These are phyloP conservation scores for Rostrohypoxylon terebratum DNA, from an alignment of 495 filamentous ascomycete genomes.

Conservation along the genomic window DNA sequence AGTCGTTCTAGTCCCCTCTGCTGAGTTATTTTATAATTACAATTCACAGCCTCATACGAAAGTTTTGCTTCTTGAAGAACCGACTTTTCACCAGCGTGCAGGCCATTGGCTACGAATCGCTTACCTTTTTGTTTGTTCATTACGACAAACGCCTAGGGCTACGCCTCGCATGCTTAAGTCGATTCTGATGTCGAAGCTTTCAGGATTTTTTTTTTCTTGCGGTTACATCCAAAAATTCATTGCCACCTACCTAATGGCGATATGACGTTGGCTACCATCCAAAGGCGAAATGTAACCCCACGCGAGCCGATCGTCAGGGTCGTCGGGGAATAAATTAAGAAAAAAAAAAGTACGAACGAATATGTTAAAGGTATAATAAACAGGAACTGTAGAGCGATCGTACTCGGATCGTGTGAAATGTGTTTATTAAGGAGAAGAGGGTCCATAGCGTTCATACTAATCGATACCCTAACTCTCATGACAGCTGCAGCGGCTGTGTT, in stretches of 20 bases:
- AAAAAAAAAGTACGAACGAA: too few relatives aligned
- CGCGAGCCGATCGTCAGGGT: constrained; percentile 18
- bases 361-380: constrained; percentile 24
- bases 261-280: constrained; percentile 39
- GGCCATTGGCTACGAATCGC: not conserved
- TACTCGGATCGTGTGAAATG: constrained; percentile 7
- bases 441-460: not conserved
- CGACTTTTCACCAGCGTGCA: not conserved
- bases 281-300: constrained; percentile 43
- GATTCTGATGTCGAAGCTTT: not conserved
- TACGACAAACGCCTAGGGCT: constrained; percentile 7
- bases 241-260: constrained; percentile 24
- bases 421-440: constrained; percentile 6
- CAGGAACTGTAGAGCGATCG: constrained; percentile 27
- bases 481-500: not conserved
- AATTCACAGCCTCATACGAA: constrained; percentile 11
- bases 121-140: not conserved
- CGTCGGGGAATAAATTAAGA: constrained; percentile 36
- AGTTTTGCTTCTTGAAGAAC: constrained; percentile 20
- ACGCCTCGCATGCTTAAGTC: constrained; percentile 18
- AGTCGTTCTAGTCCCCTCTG: not conserved
- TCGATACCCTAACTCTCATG: constrained; percentile 15
- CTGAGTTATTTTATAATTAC: constrained; percentile 9
- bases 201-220: constrained; percentile 35
- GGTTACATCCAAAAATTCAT: constrained; percentile 26